Conservation (phyloP, 257 asterid genomes). For the Nicotiana noctiflora region DNA sequence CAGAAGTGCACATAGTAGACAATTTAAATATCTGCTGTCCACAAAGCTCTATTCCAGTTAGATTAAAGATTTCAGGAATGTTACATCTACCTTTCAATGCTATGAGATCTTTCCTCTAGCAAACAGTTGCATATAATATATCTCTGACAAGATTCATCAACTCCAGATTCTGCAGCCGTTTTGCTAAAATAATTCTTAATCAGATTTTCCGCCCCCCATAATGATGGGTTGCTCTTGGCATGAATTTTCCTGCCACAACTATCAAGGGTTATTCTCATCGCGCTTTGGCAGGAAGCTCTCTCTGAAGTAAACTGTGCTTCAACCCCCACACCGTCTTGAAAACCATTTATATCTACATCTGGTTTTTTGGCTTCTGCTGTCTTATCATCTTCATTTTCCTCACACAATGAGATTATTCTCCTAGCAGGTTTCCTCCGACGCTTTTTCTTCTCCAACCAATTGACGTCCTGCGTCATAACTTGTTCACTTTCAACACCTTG, state of each 20-base stretch:
- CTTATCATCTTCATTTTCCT: conserved; percentile 41
- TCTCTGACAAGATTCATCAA: conserved; percentile 29
- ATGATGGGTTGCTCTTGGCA: conserved; percentile 20
- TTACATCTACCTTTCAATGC: conserved; percentile 42
- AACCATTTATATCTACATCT: conserved; percentile 30
- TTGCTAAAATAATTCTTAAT: conserved; percentile 30
- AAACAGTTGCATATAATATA: conserved; percentile 35
- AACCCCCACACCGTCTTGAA: conserved; percentile 26
- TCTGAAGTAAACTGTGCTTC: conserved; percentile 16
- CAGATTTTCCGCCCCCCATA: conserved; percentile 16
- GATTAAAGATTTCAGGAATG: neutral
- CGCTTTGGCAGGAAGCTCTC: conserved; percentile 12
- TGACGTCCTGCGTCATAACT: conserved; percentile 27
- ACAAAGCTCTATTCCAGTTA: neutral
- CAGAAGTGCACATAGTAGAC: neutral
- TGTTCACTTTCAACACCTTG: conserved; percentile 22
- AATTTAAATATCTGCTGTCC: neutral
- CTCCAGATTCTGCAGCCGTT: conserved; percentile 33
- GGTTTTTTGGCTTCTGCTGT: conserved; percentile 27
- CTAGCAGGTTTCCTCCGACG: conserved; percentile 40
- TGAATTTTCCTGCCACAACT: conserved; percentile 8
- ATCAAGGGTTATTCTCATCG: neutral
- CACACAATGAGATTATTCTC: conserved; percentile 62
- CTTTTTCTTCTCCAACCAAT: conserved; percentile 39
- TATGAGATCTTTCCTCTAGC: conserved; percentile 30